Conservation (phyloP, 495 filamentous ascomycete species). For the Penicillium malachiteum region DNA sequence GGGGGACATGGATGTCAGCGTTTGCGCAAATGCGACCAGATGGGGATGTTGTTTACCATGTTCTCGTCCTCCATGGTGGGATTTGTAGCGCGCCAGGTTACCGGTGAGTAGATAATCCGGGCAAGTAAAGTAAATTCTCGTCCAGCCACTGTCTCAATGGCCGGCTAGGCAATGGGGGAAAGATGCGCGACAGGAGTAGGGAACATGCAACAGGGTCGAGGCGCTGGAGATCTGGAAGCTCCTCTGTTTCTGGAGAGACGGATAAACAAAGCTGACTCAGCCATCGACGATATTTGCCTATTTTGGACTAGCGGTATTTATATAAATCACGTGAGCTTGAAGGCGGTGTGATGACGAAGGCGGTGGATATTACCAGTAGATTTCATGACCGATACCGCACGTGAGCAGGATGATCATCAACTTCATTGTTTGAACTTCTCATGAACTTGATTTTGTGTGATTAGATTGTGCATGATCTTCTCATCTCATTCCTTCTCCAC, state of each 20-base stretch:
- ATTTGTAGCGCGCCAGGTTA: slow-evolving; percentile 25
- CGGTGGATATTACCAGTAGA: not conserved
- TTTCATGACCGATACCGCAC: slow-evolving; percentile 9
- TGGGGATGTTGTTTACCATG: slow-evolving; percentile 25
- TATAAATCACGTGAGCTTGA: no score
- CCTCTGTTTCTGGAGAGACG: slow-evolving; percentile 43
- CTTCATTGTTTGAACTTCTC: not conserved
- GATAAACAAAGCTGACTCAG: slow-evolving; percentile 45
- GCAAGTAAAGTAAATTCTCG: slow-evolving; percentile 24
- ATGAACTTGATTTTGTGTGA: not conserved
- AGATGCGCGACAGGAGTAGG: not conserved
- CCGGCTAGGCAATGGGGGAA: not conserved
- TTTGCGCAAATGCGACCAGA: slow-evolving; percentile 10
- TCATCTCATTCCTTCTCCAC: no score
- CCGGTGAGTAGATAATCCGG: slow-evolving; percentile 29
- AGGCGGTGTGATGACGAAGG: no score
- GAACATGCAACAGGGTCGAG: slow-evolving; percentile 11
- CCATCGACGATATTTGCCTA: slow-evolving; percentile 4
- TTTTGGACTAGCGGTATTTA: slow-evolving; percentile 14
- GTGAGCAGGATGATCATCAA: not conserved
- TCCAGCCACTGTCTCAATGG: slow-evolving; percentile 24
- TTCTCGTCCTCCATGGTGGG: slow-evolving; percentile 40
- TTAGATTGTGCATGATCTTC: not conserved
- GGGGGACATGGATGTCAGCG: not conserved
- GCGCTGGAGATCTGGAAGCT: slow-evolving; percentile 4